Evolutionary conservation across 2,329 filamentous ascomycete species (phyloP).

Genomic region (Ceratocystis ficicola): DNA sequence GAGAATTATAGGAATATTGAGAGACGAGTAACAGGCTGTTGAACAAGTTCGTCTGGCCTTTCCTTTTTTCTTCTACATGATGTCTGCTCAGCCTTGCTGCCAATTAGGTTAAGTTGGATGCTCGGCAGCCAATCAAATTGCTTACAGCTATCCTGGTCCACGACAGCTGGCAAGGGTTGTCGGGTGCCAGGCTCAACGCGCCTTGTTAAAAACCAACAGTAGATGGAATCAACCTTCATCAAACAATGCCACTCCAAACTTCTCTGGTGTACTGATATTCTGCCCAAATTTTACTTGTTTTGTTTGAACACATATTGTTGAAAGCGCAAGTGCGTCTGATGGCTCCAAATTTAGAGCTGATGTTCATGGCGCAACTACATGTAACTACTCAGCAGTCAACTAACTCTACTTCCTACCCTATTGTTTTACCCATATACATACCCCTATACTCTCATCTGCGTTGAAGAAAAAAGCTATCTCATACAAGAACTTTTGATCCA

Average conservation of each 20-base stretch:
- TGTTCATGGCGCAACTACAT: background rate
- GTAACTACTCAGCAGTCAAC: background rate
- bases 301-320: background rate
- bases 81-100: constrained; percentile 8
- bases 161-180: background rate
- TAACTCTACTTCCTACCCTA: background rate
- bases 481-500: constrained; percentile 19
- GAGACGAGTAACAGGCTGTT: background rate
- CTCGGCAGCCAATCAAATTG: background rate
- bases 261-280: background rate
- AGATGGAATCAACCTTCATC: background rate
- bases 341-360: background rate
- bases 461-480: constrained; percentile 20
- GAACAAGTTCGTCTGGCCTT: background rate
- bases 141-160: background rate
- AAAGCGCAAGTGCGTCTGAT: constrained; percentile 1
- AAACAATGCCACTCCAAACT: background rate
- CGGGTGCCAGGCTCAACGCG: background rate
- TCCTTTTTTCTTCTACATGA: background rate
- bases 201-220: background rate
- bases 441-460: constrained; percentile 14
- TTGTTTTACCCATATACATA: background rate
- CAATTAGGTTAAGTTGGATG: background rate
- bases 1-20: background rate
- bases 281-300: background rate